Conservation (phyloP, 2,329 filamentous ascomycete genomes). For the Didymellaceae sp. region DNA sequence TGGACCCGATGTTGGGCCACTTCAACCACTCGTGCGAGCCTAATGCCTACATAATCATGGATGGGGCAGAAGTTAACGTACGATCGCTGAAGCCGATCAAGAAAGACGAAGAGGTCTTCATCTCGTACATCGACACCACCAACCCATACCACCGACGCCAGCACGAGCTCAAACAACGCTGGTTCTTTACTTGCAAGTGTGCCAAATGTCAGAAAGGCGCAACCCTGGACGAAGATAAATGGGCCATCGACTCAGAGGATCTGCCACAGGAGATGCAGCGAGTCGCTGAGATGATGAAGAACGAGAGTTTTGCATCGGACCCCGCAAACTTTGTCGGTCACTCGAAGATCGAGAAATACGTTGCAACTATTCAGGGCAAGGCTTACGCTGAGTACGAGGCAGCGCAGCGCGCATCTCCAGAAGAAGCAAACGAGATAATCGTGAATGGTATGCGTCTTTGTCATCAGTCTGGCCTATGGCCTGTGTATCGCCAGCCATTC, state of each 20-base stretch:
- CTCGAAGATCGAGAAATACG: conserved; percentile 32
- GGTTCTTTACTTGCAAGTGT: conserved; percentile 66
- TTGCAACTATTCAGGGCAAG: conserved; percentile 36
- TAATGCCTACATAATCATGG: conserved; percentile 65
- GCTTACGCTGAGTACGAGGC: conserved; percentile 36
- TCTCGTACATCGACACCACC: conserved; percentile 67
- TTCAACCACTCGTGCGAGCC: conserved; percentile 69
- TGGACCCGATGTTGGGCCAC: conserved; percentile 61
- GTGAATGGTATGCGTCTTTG: conserved; percentile 51
- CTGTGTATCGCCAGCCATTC: conserved; percentile 61
- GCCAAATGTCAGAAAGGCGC: conserved; percentile 54
- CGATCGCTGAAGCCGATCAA: conserved; percentile 61
- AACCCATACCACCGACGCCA: conserved; percentile 59
- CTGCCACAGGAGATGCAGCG: conserved; percentile 33
- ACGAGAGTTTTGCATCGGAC: conserved; percentile 21
- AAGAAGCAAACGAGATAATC: conserved; percentile 45
- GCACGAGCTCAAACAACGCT: conserved; percentile 59
- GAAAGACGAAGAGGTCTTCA: conserved; percentile 64
- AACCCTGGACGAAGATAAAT: conserved; percentile 51
- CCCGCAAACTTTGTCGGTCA: conserved; percentile 37
- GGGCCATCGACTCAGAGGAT: conserved; percentile 41
- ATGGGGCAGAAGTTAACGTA: conserved; percentile 58
- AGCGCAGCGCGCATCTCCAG: conserved; percentile 27
- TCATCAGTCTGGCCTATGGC: conserved; percentile 52
- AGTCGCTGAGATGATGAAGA: conserved; percentile 29